Base-by-base conservation (phyloP, 1,139 yeast genomes). In the Candida tetrigidarum region DNA sequence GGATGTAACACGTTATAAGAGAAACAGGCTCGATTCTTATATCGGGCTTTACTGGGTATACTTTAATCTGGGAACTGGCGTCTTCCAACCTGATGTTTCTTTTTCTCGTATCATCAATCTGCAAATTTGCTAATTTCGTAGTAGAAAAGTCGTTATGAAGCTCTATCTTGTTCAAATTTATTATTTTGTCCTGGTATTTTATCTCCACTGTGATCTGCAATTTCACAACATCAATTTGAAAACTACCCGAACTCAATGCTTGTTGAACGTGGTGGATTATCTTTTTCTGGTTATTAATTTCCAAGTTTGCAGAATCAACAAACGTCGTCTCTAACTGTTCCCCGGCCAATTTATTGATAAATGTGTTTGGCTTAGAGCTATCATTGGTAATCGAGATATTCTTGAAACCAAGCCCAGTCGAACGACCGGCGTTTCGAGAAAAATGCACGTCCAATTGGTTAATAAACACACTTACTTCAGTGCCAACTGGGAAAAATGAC, bases 221-320 rank as follows among this genome's bases (percentile, higher is more conserved):
- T 20, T 50, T 52, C 2, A 67, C 42, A 0, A 51, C 42, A 19
- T 56, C 53, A 8, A 69, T 51, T 28, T 49, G 49, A 43, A 56
- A 60, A 10, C 41, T 39, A 0, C 74, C 74, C 0, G 71, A 52
- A 37, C 51, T 57, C 4, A 53, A 54, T 3, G 58, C 63, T 3
- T 33, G 35, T 44, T 66, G 69, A 3, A 46, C 36, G 42, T 64
- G 57, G 38, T 67, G 63, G n/a, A 69, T 23, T 0, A 62, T 49
- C 45, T 52, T 59, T 5, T 9, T 19, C 8, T n/a, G 22, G 12
- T 32, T 26, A n/a, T 40, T 16, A 7, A 28, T 22, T 23, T 34
- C 14, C 23, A 52, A 42, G 30, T 51, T 53, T 14, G 42, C 30
- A 5, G 52, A 44, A 43, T 44, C 49, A 18, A 37, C 54, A 47